phyloP scores from a whole-genome alignment of 2,329 filamentous ascomycete species.

The Penicillium sp. region DNA sequence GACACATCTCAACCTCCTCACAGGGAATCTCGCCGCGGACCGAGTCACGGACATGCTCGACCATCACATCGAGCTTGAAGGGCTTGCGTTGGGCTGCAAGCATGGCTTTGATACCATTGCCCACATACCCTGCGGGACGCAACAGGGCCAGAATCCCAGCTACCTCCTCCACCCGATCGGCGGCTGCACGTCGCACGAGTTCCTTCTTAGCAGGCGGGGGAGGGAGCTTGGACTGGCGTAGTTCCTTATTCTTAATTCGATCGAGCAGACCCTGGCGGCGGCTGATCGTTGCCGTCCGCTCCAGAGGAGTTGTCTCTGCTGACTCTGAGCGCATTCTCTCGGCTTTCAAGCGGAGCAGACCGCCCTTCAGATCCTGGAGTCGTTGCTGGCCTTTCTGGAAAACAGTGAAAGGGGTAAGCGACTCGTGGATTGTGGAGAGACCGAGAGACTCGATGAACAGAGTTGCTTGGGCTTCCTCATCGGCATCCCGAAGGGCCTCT shows the following conservation, averaged over 20 bases:
- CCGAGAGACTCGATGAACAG: constrained; percentile 35
- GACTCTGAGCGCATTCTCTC: constrained; percentile 29
- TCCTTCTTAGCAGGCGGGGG: constrained; percentile 52
- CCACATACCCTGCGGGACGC: constrained; percentile 36
- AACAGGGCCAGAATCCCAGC: constrained; percentile 67
- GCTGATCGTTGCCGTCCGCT: constrained; percentile 27
- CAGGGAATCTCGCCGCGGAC: constrained; percentile 51
- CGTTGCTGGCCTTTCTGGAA: constrained; percentile 42
- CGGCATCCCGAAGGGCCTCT: constrained; percentile 36
- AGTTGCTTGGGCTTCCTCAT: constrained; percentile 33
- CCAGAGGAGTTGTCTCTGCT: constrained; percentile 23
- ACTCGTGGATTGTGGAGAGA: constrained; percentile 38
- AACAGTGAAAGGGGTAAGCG: constrained; percentile 33
- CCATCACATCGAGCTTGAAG: constrained; percentile 63
- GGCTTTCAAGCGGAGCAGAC: constrained; percentile 37
- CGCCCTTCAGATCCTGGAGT: constrained; percentile 41
- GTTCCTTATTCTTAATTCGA: constrained; percentile 70
- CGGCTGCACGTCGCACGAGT: constrained; percentile 61
- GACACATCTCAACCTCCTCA: constrained; percentile 48
- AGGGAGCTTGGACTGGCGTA: constrained; percentile 46
- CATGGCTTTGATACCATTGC: constrained; percentile 30
- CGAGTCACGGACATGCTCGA: constrained; percentile 67
- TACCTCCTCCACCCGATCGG: constrained; percentile 67
- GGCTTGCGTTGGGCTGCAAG: constrained; percentile 54
- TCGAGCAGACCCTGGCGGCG: constrained; percentile 66